Conservation (phyloP, 2,329 filamentous ascomycete species). For the Colletotrichum sp. region DNA sequence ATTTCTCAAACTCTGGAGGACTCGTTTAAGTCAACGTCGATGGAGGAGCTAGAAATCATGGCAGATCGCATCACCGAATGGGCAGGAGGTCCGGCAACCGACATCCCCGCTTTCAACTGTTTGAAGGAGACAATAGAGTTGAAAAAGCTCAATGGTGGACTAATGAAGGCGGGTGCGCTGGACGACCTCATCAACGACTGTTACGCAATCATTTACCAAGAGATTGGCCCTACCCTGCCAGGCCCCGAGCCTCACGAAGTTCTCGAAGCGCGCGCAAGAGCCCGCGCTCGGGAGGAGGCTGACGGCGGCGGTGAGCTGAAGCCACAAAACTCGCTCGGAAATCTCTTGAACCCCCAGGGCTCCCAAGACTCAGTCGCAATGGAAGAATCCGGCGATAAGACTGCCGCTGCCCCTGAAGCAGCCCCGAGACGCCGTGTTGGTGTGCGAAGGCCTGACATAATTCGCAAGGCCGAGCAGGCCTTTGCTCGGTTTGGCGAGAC, state of each 20-base stretch:
- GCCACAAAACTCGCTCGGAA: conserved; percentile 41
- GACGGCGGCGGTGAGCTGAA: conserved; percentile 40
- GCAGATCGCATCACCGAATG: conserved; percentile 61
- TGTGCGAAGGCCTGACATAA: conserved; percentile 60
- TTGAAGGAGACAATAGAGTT: conserved; percentile 64
- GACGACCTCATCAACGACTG: conserved; percentile 94
- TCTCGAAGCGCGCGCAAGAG: conserved; percentile 47
- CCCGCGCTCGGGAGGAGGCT: conserved; percentile 45
- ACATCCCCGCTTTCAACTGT: conserved; percentile 53
- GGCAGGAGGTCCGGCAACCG: conserved; percentile 45
- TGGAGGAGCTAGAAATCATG: conserved; percentile 64
- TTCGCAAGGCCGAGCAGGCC: conserved; percentile 67
- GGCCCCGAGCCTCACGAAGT: conserved; percentile 51
- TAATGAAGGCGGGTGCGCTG: conserved; percentile 85
- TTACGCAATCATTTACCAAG: conserved; percentile 78
- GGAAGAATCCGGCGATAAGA: conserved; percentile 39
- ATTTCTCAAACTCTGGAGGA: conserved; percentile 55
- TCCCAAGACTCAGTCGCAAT: conserved; percentile 44
- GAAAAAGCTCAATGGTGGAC: conserved; percentile 78
- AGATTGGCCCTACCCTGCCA: conserved; percentile 66
- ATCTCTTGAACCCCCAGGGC: conserved; percentile 46
- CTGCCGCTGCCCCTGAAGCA: conserved; percentile 39
- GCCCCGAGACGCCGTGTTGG: conserved; percentile 47
- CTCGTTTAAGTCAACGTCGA: conserved; percentile 56
- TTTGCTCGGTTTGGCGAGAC: conserved; percentile 56